Base-by-base conservation (phyloP, 441 rosid species). In the Arabidopsis lyrata region DNA sequence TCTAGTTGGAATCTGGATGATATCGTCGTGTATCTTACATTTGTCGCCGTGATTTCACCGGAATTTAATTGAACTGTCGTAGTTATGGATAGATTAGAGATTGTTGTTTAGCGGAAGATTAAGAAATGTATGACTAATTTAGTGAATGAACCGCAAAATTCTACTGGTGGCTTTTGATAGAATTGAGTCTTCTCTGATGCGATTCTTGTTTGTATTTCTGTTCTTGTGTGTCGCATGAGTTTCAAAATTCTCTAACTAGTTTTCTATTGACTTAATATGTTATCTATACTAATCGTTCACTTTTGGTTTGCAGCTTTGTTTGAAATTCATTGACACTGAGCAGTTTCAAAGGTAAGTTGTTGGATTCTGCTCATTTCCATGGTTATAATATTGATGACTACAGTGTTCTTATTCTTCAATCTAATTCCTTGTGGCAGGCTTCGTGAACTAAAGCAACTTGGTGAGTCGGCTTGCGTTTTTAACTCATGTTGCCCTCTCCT, bases 401-500 rank as follows among this genome's bases (percentile, higher is more conserved):
- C 6, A 8, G 31, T 45, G 29, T 72, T 41, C 66, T 70, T 38
- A 71, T 66, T 50, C 44, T 44, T 60, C 62, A 9, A 31, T 60
- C 63, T 39, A 61, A 47, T 76, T 78, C n/a, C 52, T 45, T 74
- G 11, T 67, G 75, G n/a, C 92, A 94, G 99, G 86, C 92, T 94
- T 78, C 97, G 97, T 27, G 97, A 94, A 11, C 85, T 94, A 67
- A 94, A 92, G 75, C 99, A 94, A 71, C 91, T 94, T 22, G 97
- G 99, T 94, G 80, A 87, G 90, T 74, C 58, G 49, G 8, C 70
- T 32, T 4, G 45, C 54, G 45, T 44, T 55, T 68, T 50, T 42
- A 52, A 59, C 49, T 27, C 10, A 47, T 16, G n/a, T 15, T 63
- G 5, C 35, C 35, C 11, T 52, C 58, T 34, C 44, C 42, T 50